A percentile compares a stretch with the other conserved stretches of the same genome.
phyloP scores from a whole-genome alignment of 2,329 filamentous ascomycete species.

The Aureobasidium sp. region DNA sequence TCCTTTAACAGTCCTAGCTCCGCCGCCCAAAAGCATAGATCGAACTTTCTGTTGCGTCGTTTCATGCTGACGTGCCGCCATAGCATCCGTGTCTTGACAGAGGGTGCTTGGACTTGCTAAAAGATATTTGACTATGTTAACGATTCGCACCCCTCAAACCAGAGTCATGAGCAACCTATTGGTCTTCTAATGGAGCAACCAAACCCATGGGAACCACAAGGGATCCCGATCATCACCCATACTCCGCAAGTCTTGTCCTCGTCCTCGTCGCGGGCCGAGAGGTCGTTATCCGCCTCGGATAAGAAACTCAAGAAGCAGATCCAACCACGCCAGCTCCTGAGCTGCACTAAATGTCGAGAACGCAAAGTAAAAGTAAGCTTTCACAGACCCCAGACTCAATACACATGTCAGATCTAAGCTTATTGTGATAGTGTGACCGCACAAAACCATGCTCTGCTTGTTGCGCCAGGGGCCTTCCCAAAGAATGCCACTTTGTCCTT shows the following conservation, averaged over 20 bases:
- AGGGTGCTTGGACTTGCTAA: neutral
- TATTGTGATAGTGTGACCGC: slow-evolving; percentile 37
- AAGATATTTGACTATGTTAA: slow-evolving; percentile 3
- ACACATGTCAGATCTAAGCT: slow-evolving; percentile 9
- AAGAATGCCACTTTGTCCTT: slow-evolving; percentile 41
- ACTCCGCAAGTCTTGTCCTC: neutral
- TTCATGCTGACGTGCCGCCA: slow-evolving; percentile 7
- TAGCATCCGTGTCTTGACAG: neutral
- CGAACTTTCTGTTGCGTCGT: slow-evolving; percentile 7
- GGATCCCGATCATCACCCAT: neutral
- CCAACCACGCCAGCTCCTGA: slow-evolving; percentile 39
- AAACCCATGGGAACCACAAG: neutral
- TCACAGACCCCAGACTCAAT: neutral
- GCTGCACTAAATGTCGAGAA: slow-evolving; percentile 44
- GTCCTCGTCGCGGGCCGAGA: slow-evolving; percentile 18
- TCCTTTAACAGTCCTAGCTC: neutral
- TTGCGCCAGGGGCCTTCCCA: slow-evolving; percentile 41
- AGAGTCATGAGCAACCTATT: neutral
- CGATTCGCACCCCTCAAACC: neutral
- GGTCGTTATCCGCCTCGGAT: slow-evolving; percentile 17
- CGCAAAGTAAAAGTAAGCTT: slow-evolving; percentile 40
- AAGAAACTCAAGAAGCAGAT: slow-evolving; percentile 33
- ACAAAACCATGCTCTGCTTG: slow-evolving; percentile 45
- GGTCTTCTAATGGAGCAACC: neutral
- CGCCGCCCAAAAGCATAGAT: neutral